Evolutionary conservation across 306 rosid genomes (phyloP), one percentile per base, ranked within the genome.

Genomic region (Malus sieversii): DNA sequence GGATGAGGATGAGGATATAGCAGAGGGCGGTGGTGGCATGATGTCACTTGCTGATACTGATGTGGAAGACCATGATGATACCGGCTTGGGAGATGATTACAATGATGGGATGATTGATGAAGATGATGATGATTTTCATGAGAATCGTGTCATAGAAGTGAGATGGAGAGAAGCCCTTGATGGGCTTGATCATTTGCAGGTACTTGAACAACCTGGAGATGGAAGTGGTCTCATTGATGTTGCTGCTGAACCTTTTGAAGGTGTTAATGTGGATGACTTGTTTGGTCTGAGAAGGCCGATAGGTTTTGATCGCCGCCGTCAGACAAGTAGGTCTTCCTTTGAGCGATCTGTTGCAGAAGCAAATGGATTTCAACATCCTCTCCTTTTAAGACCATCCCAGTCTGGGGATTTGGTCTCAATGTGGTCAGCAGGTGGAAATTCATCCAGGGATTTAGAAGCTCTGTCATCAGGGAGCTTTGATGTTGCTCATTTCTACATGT

Each of bases 121-220:
- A 82, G 99, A 96, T 12, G 96, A 92, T 66, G 99, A 92, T 62
- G 99, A 96, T 84, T 92, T 95, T 88, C 97, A 89, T 75, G 99
- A 90, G 85, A 89, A 90, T 80, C 92, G 96, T 64, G 97, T 95
- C 81, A 90, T 92, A 85, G 97, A 95, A 86, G 96, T 90, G 71
- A 89, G 97, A 71, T 92, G 99, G 99, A 92, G 99, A 83, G 98
- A 93, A 83, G 97, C 96, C 55, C 92, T 92, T 70, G 97, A 92
- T 87, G 99, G 97, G 60, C 88, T 95, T 76, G 99, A 92, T 86
- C 96, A 90, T 88, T 86, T 92, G 79, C 97, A 92, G 81, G 93
- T 90, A 75, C 96, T 92, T 85, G 97, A 93, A 77, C 98, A 95
- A 74, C 91, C 97, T 72, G 96, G 97, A 74, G 76, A 85, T 70